Base-by-base conservation (phyloP, 1,284 basidiomycete genomes). In the Boletellus deceptivus region DNA sequence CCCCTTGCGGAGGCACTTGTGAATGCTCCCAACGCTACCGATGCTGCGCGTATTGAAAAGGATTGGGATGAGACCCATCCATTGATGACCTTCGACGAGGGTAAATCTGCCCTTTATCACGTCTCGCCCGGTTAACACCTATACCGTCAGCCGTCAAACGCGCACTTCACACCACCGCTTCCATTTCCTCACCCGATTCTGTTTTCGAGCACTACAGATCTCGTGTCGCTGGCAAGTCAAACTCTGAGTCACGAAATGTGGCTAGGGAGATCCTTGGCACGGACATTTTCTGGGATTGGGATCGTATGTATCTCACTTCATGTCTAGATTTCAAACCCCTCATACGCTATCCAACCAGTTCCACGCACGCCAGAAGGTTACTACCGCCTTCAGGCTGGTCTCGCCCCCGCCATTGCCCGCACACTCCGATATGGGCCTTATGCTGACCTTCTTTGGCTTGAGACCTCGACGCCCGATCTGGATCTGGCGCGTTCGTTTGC, bases 311-410 rank as follows among this genome's bases (percentile, higher is more conserved):
- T 42, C 46, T 39, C 16, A 46, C 50, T 43, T 22, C 16, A 43
- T 20, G 18, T 34, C 48, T 2, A 35, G 14, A 31, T 48, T 13
- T 43, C 40, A 17, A 31, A 20, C 6, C 31, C 11, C 29, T 54
- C 45, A 57, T 43, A n/a, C 53, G 22, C 5, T 5, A 43, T 44
- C 25, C 33, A 14, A 51, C 34, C 39, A 86, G 90, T 86, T 46
- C 91, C 93, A 7, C 82, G 93, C 36, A 97, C 93, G 3, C 81
- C 87, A 40, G 93, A 97, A 71, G 93, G 93, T 14, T 96, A 94
- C 71, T 93, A 94, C 67, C 91, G 92, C 70, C 92, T 86, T 67
- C 84, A 84, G 22, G 85, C 91, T n/a, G 93, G 93, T 34, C 73
- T 92, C 43, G 83, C 85, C 58, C 80, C 89, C 6, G 92, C 92